Conservation (phyloP, 2,329 filamentous ascomycete genomes). For the Arachnomyces sp. region DNA sequence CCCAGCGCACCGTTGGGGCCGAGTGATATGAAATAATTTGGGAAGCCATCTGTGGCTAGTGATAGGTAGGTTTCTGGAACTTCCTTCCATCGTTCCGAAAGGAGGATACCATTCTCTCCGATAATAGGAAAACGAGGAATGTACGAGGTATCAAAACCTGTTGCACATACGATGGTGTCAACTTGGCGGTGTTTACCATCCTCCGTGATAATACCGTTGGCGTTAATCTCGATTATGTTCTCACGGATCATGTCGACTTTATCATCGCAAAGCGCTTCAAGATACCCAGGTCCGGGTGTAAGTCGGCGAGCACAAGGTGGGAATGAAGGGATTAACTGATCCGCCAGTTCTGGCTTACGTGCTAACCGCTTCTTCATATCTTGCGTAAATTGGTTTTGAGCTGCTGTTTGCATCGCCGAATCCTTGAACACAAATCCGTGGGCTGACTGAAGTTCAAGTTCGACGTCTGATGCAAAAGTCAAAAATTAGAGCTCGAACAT, state of each 20-base stretch:
- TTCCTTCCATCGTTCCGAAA: conserved; percentile 24
- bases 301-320: conserved; percentile 37
- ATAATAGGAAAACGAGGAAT: conserved; percentile 29
- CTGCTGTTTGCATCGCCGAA: conserved; percentile 21
- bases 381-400: conserved; percentile 17
- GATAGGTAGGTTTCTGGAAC: conserved; percentile 30
- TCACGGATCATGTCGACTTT: conserved; percentile 47
- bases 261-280: conserved; percentile 55
- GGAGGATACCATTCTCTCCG: conserved; percentile 20
- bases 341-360: conserved; percentile 22
- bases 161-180: conserved; percentile 32
- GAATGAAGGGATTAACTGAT: conserved; percentile 34
- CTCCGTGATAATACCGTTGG: conserved; percentile 25
- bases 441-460: conserved; percentile 25
- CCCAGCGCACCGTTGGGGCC: conserved; percentile 27
- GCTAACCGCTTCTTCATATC: conserved; percentile 28
- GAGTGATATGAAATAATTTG: conserved; percentile 28
- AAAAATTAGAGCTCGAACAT: background rate
- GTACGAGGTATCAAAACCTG: conserved; percentile 31
- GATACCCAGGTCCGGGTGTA: conserved; percentile 40
- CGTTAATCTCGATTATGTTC: conserved; percentile 33
- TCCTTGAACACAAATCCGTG: conserved; percentile 23
- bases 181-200: conserved; percentile 27
- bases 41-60: conserved; percentile 26
- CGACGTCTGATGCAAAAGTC: conserved; percentile 17